Evolutionary conservation across 345 rosid species (phyloP), one percentile per base, ranked within the genome.

Genomic region (Triadica sebifera): DNA sequence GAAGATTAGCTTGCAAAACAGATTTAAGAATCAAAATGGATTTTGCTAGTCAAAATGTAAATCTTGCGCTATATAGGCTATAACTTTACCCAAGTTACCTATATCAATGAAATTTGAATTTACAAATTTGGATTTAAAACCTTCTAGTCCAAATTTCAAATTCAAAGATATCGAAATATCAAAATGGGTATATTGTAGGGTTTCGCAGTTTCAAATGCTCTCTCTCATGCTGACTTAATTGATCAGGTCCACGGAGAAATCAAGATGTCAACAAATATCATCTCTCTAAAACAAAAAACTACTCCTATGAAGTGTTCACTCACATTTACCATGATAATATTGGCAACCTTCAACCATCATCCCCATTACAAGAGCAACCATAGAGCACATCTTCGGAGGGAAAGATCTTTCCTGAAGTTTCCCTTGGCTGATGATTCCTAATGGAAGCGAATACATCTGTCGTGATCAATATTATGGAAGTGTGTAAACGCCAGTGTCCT

Each of bases 401-500:
- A 6, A 38, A 64, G 51, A 19, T 25, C 17, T 8, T 41, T 38
- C 47, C 67, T 37, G 19, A 43, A 64, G 68, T 41, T 64, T 43
- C 29, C 22, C 51, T 64, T 6, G 68, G 25, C 15, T 6, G 46
- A 37, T 13, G 58, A 41, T 64, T 76, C 69, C 45, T 13, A 38
- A 24, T 45, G 63, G 70, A 41, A 39, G 10, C 34, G 52, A 13
- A 38, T 12, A 64, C 24, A 64, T n/a, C 68, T 34, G 20, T 45
- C 25, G 60, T 56, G 64, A 69, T 46, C 67, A 60, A 78, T 34
- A 65, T 41, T 29, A 47, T 19, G 6, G 63, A 56, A 43, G 58
- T 63, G 24, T 10, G 52, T 34, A 57, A 53, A 64, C 57, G 19
- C 77, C 59, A 55, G 11, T 39, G 65, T n/a, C 67, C 69, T 62